Base-by-base conservation (phyloP, 306 rosid species). In the Amphicarpaea edgeworthii region DNA sequence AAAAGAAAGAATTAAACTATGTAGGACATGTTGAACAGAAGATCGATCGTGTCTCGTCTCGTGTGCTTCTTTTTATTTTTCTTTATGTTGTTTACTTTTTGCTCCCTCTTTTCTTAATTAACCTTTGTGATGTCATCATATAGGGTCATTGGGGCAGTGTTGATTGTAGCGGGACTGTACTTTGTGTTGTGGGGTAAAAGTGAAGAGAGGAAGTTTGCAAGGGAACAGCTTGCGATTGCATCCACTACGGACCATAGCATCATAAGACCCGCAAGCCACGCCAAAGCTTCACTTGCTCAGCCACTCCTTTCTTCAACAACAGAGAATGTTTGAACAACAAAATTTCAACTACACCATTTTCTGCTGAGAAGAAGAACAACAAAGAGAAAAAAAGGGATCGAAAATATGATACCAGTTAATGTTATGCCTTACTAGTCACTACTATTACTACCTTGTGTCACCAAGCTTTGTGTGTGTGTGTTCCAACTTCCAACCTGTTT, bases 181-280 rank as follows among this genome's bases (percentile, higher is more conserved):
- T 42, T 88, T 16, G 99, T 96, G 19, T 73, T 96, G 83, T 96
- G 99, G 99, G 99, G 99, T 7, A 96, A 92, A 85, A 92, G 53
- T 70, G 93, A 92, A 87, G 99, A 96, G 79, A 90, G 54, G 81
- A 96, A 88, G 74, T 51, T 90, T 79, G 90, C 87, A 51, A 84
- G 40, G 70, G 90, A 86, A 58, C 87, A 87, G 26, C 84, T 83
- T 75, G 83, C 82, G 12, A 87, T 88, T 68, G 83, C 85, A 72
- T 78, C 95, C 67, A 50, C 79, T 30, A 97, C 88, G 69, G 95
- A 86, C 0, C 3, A 28, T 26, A 55, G 77, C 49, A 90, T 68
- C 85, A 89, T 60, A 70, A 87, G 97, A 68, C 79, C 89, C 19
- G 5, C 82, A 63, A 81, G 74, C 83, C 93, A 85, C 60, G 69